phyloP scores from a whole-genome alignment of 495 filamentous ascomycete genomes.

The Halenospora varia region DNA sequence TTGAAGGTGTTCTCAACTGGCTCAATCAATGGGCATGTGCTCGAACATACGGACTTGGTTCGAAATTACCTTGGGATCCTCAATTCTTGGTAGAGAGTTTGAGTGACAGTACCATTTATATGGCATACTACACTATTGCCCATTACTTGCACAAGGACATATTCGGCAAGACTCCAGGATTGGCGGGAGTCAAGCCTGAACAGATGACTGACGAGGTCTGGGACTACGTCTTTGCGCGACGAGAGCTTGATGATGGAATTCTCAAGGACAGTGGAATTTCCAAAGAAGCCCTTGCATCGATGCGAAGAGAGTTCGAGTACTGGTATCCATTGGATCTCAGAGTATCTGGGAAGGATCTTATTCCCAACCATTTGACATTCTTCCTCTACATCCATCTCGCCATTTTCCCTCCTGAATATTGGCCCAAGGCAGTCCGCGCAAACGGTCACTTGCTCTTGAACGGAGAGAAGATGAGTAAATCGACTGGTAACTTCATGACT shows the following conservation, averaged over 20 bases:
- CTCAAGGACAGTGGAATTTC: constrained; percentile 61
- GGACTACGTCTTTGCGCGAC: constrained; percentile 83
- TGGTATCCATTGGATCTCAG: constrained; percentile 91
- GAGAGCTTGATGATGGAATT: constrained; percentile 61
- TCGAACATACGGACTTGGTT: constrained; percentile 86
- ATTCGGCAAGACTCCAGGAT: constrained; percentile 69
- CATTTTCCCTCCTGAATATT: constrained; percentile 80
- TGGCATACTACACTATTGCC: constrained; percentile 94
- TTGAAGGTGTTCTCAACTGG: constrained; percentile 83
- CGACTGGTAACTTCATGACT: constrained; percentile 93
- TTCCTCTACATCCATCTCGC: constrained; percentile 94
- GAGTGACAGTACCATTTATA: constrained; percentile 90
- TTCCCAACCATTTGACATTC: constrained; percentile 91
- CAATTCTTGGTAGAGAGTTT: constrained; percentile 90
- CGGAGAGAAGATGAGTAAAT: constrained; percentile 96
- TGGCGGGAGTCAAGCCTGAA: constrained; percentile 61
- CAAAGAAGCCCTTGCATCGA: constrained; percentile 63
- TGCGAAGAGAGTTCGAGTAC: constrained; percentile 92
- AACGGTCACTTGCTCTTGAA: constrained; percentile 95
- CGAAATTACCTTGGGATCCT: constrained; percentile 92
- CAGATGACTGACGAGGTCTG: constrained; percentile 96
- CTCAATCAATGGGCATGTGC: constrained; percentile 95
- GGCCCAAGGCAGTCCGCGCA: constrained; percentile 76
- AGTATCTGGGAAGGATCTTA: constrained; percentile 81
- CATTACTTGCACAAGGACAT: constrained; percentile 69